phyloP scores from a whole-genome alignment of 768 basidiomycete genomes.

The Lactarius deliciosus region DNA sequence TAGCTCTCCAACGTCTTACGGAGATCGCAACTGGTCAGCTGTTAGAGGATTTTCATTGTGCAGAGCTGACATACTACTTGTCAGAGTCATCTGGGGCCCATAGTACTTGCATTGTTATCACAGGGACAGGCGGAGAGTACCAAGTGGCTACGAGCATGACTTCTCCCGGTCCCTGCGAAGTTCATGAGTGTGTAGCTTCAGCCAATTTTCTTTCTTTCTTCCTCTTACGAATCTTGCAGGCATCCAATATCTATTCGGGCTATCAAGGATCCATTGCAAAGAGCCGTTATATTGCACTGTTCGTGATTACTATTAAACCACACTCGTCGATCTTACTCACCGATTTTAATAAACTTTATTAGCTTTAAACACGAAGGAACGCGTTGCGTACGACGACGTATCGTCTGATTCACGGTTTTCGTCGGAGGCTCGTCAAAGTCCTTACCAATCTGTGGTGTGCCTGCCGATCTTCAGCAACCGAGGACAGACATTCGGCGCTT shows the following conservation, averaged over 20 bases:
- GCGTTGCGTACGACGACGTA: slow-evolving; percentile 59
- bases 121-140: slow-evolving; percentile 69
- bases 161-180: slow-evolving; percentile 59
- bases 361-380: slow-evolving; percentile 69
- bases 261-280: slow-evolving; percentile 60
- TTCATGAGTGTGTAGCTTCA: slow-evolving; percentile 56
- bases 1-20: slow-evolving; percentile 63
- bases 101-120: slow-evolving; percentile 65
- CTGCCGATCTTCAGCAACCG: slow-evolving; percentile 73
- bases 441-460: slow-evolving; percentile 62
- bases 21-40: slow-evolving; percentile 64
- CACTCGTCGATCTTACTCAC: not conserved
- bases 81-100: slow-evolving; percentile 66
- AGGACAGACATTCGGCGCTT: slow-evolving; percentile 70
- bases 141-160: slow-evolving; percentile 66
- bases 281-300: slow-evolving; percentile 69
- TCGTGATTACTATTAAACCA: slow-evolving; percentile 30
- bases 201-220: too few species aligned
- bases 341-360: not conserved
- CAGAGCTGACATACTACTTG: not conserved
- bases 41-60: not conserved
- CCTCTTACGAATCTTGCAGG: slow-evolving; percentile 36
- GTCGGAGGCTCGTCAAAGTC: slow-evolving; percentile 62
- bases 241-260: slow-evolving; percentile 59
- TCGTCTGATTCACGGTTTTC: slow-evolving; percentile 65